Conservation (phyloP, 2,329 filamentous ascomycete genomes). For the Calonectria ilicicola region DNA sequence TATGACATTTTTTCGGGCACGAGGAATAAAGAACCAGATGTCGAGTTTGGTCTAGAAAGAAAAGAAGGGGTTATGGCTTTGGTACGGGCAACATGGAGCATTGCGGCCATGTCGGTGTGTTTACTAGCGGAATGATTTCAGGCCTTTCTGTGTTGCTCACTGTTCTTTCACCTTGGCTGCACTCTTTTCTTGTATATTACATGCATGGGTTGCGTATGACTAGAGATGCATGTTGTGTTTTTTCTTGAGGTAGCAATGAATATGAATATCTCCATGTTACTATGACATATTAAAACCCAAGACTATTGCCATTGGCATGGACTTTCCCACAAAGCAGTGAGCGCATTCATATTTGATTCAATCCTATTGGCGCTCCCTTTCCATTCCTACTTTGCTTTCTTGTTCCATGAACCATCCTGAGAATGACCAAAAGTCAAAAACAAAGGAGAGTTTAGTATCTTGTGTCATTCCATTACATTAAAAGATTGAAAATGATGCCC, state of each 20-base stretch:
- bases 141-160: background rate
- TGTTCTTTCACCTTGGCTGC: background rate
- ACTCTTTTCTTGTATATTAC: conserved; percentile 34
- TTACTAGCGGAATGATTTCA: conserved; percentile 29
- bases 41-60: conserved; percentile 11
- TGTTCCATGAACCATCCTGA: no score
- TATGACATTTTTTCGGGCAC: background rate
- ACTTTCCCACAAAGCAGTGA: no score
- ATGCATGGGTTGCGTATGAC: conserved; percentile 32
- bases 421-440: no score
- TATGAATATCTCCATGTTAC: conserved; percentile 30
- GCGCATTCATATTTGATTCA: no score
- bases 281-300: background rate
- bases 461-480: no score
- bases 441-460: no score
- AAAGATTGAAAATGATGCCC: no score
- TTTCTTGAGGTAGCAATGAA: conserved; percentile 35
- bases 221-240: conserved; percentile 24
- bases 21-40: background rate
- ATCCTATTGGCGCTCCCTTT: no score
- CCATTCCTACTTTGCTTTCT: no score
- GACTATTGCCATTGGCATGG: background rate
- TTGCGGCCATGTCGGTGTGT: conserved; percentile 10
- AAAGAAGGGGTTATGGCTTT: background rate
- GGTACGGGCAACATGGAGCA: background rate